Conservation (phyloP, 441 rosid species). For the Macaranga tanarius region DNA sequence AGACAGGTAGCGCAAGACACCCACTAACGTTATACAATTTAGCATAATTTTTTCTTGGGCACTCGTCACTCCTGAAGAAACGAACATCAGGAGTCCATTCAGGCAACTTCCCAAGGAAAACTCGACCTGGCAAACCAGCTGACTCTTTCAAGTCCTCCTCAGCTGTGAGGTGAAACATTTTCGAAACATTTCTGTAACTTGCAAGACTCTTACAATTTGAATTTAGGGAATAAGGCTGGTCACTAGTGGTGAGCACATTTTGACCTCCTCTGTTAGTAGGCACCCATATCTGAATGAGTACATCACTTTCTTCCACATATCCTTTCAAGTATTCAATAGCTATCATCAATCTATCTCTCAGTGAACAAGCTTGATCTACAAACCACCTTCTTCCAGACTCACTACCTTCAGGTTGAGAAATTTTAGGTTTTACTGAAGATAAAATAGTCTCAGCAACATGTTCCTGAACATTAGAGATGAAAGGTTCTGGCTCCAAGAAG, state of each 20-base stretch:
- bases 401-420: constrained; percentile 40
- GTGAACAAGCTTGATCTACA: constrained; percentile 43
- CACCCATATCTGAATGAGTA: constrained; percentile 13
- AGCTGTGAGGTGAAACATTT: constrained; percentile 52
- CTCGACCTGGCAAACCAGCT: constrained; percentile 78
- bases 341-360: background rate
- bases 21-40: constrained; percentile 59
- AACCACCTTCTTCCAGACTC: constrained; percentile 55
- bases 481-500: constrained; percentile 38
- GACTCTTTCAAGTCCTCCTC: constrained; percentile 55
- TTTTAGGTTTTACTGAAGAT: constrained; percentile 36
- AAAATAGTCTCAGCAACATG: constrained; percentile 28
- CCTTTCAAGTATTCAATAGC: constrained; percentile 8
- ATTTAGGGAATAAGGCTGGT: constrained; percentile 38
- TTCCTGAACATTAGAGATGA: constrained; percentile 28
- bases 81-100: constrained; percentile 95
- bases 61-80: constrained; percentile 63
- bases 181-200: constrained; percentile 59
- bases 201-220: constrained; percentile 50
- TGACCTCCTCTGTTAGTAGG: background rate
- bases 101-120: constrained; percentile 62
- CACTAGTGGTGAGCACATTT: constrained; percentile 11
- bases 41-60: constrained; percentile 58
- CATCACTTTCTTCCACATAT: background rate
- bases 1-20: constrained; percentile 27